Conservation (phyloP, 345 rosid species). For the Gossypium arboreum region DNA sequence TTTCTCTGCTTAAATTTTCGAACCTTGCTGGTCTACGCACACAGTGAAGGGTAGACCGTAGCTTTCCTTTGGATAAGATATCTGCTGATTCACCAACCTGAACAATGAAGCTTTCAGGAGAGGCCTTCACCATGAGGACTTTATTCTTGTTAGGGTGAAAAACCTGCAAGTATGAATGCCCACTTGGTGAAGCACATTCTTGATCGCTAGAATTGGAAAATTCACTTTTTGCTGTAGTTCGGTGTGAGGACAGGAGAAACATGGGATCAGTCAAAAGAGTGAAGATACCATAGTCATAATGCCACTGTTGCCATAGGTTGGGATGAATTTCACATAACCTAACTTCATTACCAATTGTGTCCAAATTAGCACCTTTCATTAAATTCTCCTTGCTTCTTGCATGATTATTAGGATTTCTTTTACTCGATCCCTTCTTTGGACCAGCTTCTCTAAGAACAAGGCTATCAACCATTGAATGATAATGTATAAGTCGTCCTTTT, state of each 20-base stretch:
- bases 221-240: conserved; percentile 14
- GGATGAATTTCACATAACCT: conserved; percentile 22
- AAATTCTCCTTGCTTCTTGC: conserved; percentile 17
- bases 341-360: conserved; percentile 16
- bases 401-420: conserved; percentile 20
- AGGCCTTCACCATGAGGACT: conserved; percentile 60
- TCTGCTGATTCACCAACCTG: conserved; percentile 92
- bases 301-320: conserved; percentile 92
- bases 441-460: conserved; percentile 34
- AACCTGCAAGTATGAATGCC: conserved; percentile 51
- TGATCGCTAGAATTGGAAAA: conserved; percentile 15
- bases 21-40: conserved; percentile 54
- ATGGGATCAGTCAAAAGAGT: conserved; percentile 84
- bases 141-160: conserved; percentile 51
- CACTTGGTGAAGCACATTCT: conserved; percentile 42
- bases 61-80: conserved; percentile 69
- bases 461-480: conserved; percentile 63
- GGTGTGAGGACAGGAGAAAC: conserved; percentile 43
- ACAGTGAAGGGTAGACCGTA: conserved; percentile 72
- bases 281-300: conserved; percentile 84
- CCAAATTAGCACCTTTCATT: conserved; percentile 23
- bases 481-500: conserved; percentile 84
- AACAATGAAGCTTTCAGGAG: conserved; percentile 67
- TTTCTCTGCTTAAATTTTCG: conserved; percentile 66
- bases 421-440: conserved; percentile 29